Conservation (phyloP, 352 stramenopile species). For the Phytopythium kandeliae region DNA sequence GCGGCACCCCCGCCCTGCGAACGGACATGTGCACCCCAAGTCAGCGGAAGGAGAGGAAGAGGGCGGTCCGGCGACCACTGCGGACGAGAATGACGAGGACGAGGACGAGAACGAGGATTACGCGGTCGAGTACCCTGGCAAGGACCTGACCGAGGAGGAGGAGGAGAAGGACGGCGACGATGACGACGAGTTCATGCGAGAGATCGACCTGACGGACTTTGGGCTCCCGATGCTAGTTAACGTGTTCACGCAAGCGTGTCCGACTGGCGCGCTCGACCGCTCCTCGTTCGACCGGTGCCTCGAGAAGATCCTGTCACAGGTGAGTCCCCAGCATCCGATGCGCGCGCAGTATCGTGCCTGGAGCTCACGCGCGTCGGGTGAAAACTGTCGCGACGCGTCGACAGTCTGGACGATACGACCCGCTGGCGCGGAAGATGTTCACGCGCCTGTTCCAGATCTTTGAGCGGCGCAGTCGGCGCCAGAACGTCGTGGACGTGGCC, state of each 20-base stretch:
- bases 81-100: constrained; percentile 15
- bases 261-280: constrained; percentile 62
- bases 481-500: constrained; percentile 67
- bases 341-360: not conserved
- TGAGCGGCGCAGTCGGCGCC: constrained; percentile 29
- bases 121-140: constrained; percentile 8
- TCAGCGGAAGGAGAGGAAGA: constrained; percentile 6
- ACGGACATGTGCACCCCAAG: constrained; percentile 9
- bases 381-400: not conserved
- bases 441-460: constrained; percentile 77
- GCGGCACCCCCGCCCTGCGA: constrained; percentile 5
- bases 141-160: constrained; percentile 14
- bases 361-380: not conserved
- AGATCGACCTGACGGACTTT: constrained; percentile 80
- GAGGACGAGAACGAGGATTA: constrained; percentile 19
- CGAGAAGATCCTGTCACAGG: constrained; percentile 79
- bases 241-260: constrained; percentile 74
- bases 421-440: constrained; percentile 67
- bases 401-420: constrained; percentile 62
- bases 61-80: constrained; percentile 8
- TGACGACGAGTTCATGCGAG: constrained; percentile 35
- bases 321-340: constrained; percentile 1
- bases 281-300: constrained; percentile 62
- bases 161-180: constrained; percentile 15
- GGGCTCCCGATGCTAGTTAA: constrained; percentile 79